Conservation (phyloP, 2,329 filamentous ascomycete genomes). For the Penicillium crustosum region DNA sequence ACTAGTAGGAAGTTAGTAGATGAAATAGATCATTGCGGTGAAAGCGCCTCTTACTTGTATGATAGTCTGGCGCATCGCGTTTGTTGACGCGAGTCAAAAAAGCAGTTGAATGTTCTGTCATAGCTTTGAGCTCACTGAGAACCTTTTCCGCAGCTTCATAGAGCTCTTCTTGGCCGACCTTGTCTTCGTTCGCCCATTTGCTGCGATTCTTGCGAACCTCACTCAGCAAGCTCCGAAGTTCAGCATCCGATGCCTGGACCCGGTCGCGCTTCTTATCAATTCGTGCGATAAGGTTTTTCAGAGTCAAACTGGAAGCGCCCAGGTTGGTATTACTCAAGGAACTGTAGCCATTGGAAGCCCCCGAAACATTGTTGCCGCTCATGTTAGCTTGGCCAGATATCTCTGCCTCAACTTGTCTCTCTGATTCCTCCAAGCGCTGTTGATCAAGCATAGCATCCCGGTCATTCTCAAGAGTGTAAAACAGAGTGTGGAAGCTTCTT, state of each 20-base stretch:
- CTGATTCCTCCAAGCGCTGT: constrained; percentile 92
- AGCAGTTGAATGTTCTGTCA: constrained; percentile 95
- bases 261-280: constrained; percentile 91
- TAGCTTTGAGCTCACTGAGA: constrained; percentile 91
- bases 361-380: constrained; percentile 54
- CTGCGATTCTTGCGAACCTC: constrained; percentile 97
- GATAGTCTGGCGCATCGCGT: constrained; percentile 93
- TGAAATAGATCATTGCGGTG: neutral
- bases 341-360: constrained; percentile 69
- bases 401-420: constrained; percentile 93
- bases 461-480: constrained; percentile 94
- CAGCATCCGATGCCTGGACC: constrained; percentile 88
- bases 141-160: constrained; percentile 98
- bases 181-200: constrained; percentile 98
- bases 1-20: constrained; percentile 51
- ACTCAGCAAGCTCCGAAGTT: constrained; percentile 88
- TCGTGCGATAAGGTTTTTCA: constrained; percentile 94
- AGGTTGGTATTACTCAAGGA: constrained; percentile 91
- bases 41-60: constrained; percentile 65
- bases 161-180: constrained; percentile 93
- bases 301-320: constrained; percentile 88
- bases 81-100: constrained; percentile 95
- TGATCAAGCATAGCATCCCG: constrained; percentile 96
- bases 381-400: constrained; percentile 67
- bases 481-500: constrained; percentile 86